These are phyloP conservation scores for Exophiala xenobiotica DNA, from an alignment of 2,329 filamentous ascomycete genomes.

Conservation along the genomic window DNA sequence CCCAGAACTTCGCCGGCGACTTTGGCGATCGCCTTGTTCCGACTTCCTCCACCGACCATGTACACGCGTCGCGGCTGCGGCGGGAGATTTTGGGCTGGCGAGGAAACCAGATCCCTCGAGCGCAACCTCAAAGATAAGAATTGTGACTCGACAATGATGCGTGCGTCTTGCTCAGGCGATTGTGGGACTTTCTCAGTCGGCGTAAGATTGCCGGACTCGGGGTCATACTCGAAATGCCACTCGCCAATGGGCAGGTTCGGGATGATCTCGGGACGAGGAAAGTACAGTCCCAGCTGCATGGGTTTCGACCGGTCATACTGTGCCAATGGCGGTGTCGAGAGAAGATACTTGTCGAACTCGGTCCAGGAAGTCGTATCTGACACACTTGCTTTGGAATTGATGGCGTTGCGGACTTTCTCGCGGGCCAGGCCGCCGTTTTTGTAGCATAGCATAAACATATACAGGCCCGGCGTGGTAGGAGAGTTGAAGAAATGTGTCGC, in stretches of 20 bases:
- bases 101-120: constrained; percentile 70
- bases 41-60: constrained; percentile 87
- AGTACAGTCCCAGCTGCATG: constrained; percentile 91
- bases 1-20: constrained; percentile 86
- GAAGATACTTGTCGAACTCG: constrained; percentile 72
- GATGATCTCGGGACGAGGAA: constrained; percentile 91
- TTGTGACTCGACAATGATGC: constrained; percentile 91
- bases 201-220: constrained; percentile 50
- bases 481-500: constrained; percentile 98
- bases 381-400: constrained; percentile 57
- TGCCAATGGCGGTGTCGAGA: constrained; percentile 68
- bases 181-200: constrained; percentile 56
- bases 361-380: constrained; percentile 65
- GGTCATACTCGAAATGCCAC: constrained; percentile 72
- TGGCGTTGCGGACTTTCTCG: constrained; percentile 79
- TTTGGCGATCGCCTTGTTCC: constrained; percentile 84
- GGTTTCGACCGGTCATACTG: constrained; percentile 54
- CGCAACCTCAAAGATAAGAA: constrained; percentile 86
- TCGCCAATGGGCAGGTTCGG: constrained; percentile 83
- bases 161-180: constrained; percentile 68
- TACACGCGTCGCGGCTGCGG: constrained; percentile 87
- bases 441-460: constrained; percentile 99
- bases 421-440: constrained; percentile 95
- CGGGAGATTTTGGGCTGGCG: constrained; percentile 59
- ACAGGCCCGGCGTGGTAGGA: constrained; percentile 82